A percentile compares a stretch with the other conserved stretches of the same genome.
Conservation (phyloP, 495 filamentous ascomycete species). For the Tetracladium setigerum region DNA sequence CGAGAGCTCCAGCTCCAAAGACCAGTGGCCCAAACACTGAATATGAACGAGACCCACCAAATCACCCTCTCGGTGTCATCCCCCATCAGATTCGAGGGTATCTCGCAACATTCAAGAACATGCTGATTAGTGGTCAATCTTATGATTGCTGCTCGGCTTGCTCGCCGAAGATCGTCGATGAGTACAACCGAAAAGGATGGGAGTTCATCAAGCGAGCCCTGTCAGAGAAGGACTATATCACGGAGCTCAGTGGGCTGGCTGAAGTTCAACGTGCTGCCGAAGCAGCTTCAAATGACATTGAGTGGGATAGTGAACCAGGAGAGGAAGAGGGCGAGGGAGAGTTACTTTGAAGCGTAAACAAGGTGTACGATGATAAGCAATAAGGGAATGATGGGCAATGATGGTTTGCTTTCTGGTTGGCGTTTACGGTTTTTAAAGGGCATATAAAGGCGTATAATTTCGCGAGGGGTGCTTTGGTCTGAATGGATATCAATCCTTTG, state of each 20-base stretch:
- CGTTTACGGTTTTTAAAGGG: no score
- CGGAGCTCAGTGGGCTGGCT: slow-evolving; percentile 82
- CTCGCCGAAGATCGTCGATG: slow-evolving; percentile 62
- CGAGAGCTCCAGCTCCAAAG: slow-evolving; percentile 43
- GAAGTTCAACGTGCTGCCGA: slow-evolving; percentile 86
- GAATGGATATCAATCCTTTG: no score
- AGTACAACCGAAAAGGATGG: slow-evolving; percentile 72
- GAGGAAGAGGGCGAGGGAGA: slow-evolving; percentile 32
- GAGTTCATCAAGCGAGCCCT: slow-evolving; percentile 82
- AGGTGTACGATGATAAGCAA: neutral
- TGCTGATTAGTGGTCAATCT: slow-evolving; percentile 69
- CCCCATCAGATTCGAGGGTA: slow-evolving; percentile 94
- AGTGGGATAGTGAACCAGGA: slow-evolving; percentile 47
- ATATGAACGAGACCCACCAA: slow-evolving; percentile 46
- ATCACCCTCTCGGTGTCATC: slow-evolving; percentile 78
- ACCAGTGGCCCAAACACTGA: slow-evolving; percentile 15
- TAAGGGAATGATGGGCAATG: no score
- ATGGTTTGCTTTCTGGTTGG: no score
- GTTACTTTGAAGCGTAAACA: slow-evolving; percentile 8
- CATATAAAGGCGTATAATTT: no score
- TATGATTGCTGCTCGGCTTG: slow-evolving; percentile 93
- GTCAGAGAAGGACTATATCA: slow-evolving; percentile 77
- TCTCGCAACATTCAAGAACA: slow-evolving; percentile 76
- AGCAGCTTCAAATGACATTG: slow-evolving; percentile 49
- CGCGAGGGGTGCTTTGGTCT: no score